Evolutionary conservation across 805 yeast species (phyloP).

Genomic region (Cyberlindnera amylophila): DNA sequence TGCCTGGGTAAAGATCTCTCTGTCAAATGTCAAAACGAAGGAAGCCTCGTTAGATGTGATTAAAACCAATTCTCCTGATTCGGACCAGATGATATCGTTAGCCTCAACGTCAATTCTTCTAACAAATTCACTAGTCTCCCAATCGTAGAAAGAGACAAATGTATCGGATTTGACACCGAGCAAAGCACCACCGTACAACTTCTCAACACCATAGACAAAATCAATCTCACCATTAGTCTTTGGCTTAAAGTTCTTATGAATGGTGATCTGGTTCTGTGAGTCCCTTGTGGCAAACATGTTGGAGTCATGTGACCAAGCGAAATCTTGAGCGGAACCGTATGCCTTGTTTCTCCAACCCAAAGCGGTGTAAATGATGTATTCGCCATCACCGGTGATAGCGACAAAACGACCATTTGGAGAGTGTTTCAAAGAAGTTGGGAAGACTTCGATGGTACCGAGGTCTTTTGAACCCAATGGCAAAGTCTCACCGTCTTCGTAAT

Average conservation of each 20-base stretch:
- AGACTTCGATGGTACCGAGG: constrained; percentile 89
- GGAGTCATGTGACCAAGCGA: constrained; percentile 93
- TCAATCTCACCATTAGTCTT: constrained; percentile 59
- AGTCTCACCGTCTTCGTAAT: constrained; percentile 74
- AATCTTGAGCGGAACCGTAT: constrained; percentile 85
- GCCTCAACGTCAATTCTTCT: constrained; percentile 89
- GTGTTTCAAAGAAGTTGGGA: constrained; percentile 81
- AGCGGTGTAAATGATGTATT: constrained; percentile 91
- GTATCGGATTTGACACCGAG: constrained; percentile 83
- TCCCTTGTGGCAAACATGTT: constrained; percentile 83
- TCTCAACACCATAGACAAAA: constrained; percentile 69
- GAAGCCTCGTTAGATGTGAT: constrained; percentile 68
- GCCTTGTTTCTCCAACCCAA: constrained; percentile 97
- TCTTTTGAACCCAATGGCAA: constrained; percentile 80
- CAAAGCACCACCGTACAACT: constrained; percentile 84
- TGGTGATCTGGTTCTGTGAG: constrained; percentile 56
- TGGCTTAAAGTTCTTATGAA: constrained; percentile 83
- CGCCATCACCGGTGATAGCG: constrained; percentile 97
- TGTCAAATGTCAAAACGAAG: constrained; percentile 72
- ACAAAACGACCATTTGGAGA: constrained; percentile 98
- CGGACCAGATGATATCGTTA: constrained; percentile 82
- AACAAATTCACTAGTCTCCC: constrained; percentile 84
- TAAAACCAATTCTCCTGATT: constrained; percentile 84
- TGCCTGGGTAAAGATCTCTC: constrained; percentile 62
- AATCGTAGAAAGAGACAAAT: constrained; percentile 84